Base-by-base conservation (phyloP, 768 basidiomycete species). In the Amylocystis lapponica region DNA sequence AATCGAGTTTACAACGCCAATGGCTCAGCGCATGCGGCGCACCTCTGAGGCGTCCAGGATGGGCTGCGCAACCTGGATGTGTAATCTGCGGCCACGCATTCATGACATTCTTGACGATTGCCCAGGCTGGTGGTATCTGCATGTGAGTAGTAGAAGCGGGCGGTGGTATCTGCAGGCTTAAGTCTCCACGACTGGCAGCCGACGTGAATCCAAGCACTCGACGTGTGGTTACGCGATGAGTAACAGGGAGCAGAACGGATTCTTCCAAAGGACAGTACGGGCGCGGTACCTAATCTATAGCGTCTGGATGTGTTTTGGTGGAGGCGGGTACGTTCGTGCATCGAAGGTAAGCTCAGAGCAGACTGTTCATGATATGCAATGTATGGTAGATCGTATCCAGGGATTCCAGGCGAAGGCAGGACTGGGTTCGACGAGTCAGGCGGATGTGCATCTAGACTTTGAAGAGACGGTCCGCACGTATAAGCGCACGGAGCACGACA, bases 241-340 rank as follows among this genome's bases (percentile, higher is more conserved):
- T 46, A 51, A 0, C 59, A 68, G 1, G 62, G 70, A 71, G 42
- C 89, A 81, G 48, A 83, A 78, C 11, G 86, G 86, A 2, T 91
- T 98, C 65, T 91, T 93, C 54, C 75, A 83, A 91, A 32, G 95
- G 78, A 0, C 50, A 92, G 51, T 96, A 94, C 54, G 74, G 82
- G 53, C 78, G 93, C 14, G 73, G n/a, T n/a, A n/a, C n/a, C n/a
- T n/a, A n/a, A n/a, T 91, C 14, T 75, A 81, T 44, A 89, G 89
- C 9, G 75, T 97, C 13, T 97, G 95, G 94, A 66, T 83, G 49
- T 96, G 93, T 63, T 94, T 84, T 7, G 89, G 89, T 31, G 88
- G 87, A 60, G 83, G 86, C 43, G 46, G 23, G 41, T 36, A n/a
- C 48, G 43, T 29, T 51, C n/a, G 14, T 38, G 41, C 22, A 45